Percentiles rank a stretch among this genome's conserved stretches.
These are phyloP conservation scores for Pleurotus platypus DNA, from an alignment of 768 basidiomycete genomes.

Conservation along the genomic window DNA sequence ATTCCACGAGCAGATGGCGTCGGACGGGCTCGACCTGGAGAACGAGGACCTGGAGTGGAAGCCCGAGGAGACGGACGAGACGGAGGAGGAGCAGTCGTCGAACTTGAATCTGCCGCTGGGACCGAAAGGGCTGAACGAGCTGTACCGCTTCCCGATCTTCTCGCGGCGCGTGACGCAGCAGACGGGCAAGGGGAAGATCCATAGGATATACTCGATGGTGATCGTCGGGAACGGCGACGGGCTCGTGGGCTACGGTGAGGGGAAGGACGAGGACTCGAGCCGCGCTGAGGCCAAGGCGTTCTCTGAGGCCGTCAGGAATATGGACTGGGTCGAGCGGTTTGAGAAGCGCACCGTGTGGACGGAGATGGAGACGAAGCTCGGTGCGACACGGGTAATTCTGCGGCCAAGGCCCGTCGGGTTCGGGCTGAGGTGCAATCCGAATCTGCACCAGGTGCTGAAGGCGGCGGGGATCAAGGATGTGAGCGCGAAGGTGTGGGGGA, in stretches of 20 bases:
- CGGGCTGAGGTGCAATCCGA: constrained; percentile 85
- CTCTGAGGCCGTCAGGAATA: constrained; percentile 71
- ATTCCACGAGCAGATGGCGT: constrained; percentile 40
- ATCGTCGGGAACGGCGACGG: constrained; percentile 84
- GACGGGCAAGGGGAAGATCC: constrained; percentile 91
- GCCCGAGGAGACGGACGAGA: constrained; percentile 26
- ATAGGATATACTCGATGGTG: constrained; percentile 55
- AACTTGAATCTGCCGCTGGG: constrained; percentile 22
- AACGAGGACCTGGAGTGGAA: constrained; percentile 16
- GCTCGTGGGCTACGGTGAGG: constrained; percentile 79
- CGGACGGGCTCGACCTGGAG: constrained; percentile 28
- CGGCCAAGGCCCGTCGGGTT: constrained; percentile 87
- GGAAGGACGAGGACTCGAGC: constrained; percentile 59
- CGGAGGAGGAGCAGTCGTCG: constrained; percentile 23
- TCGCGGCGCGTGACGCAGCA: constrained; percentile 74
- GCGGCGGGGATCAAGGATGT: constrained; percentile 95
- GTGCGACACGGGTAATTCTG: constrained; percentile 75
- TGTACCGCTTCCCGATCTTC: constrained; percentile 39
- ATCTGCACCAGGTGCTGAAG: constrained; percentile 84
- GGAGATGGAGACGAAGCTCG: constrained; percentile 81
- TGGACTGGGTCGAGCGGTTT: constrained; percentile 94
- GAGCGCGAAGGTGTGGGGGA: constrained; percentile 94
- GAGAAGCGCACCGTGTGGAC: constrained; percentile 96
- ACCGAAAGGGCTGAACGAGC: constrained; percentile 9
- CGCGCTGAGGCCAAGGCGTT: constrained; percentile 58